Evolutionary conservation across 768 basidiomycete species (phyloP).

Genomic region (Lactarius tabidus): DNA sequence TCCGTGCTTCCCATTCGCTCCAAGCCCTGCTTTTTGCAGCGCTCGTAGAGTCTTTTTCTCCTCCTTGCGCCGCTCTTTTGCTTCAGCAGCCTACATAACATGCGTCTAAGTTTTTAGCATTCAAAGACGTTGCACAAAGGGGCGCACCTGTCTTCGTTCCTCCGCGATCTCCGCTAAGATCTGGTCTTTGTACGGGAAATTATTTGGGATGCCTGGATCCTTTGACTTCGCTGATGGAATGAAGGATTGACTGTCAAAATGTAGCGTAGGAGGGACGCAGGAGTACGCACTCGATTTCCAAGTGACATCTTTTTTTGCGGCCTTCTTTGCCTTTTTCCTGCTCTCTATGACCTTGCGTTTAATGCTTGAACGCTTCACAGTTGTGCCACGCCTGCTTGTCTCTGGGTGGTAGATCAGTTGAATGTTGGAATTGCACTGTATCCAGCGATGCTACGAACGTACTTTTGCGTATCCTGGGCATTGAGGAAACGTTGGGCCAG

Average conservation of each 20-base stretch:
- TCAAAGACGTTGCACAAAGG: constrained; percentile 12
- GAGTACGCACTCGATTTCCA: constrained; percentile 81
- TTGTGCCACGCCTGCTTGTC: constrained; percentile 78
- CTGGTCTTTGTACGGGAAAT: constrained; percentile 91
- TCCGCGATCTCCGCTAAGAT: constrained; percentile 88
- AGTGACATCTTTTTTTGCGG: constrained; percentile 70
- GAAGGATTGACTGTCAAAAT: constrained; percentile 2
- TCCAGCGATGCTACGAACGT: background rate
- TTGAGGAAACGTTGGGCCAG: background rate
- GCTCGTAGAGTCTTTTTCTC: constrained; percentile 51
- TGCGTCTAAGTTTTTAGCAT: background rate
- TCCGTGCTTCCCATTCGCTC: constrained; percentile 15
- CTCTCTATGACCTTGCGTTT: constrained; percentile 73
- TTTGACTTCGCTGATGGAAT: constrained; percentile 60
- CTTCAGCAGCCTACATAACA: constrained; percentile 61
- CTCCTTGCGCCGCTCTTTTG: constrained; percentile 63
- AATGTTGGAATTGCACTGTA: background rate
- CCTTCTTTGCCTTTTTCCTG: constrained; percentile 69
- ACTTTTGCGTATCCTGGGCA: constrained; percentile 30
- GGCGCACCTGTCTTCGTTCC: constrained; percentile 64
- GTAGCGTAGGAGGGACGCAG: constrained; percentile 2
- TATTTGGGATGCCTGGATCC: constrained; percentile 91
- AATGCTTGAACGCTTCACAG: constrained; percentile 67
- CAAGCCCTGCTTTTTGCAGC: constrained; percentile 25
- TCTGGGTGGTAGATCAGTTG: constrained; percentile 42